These are phyloP conservation scores for Calvatia gigantea DNA, from an alignment of 768 basidiomycete genomes.

Conservation along the genomic window DNA sequence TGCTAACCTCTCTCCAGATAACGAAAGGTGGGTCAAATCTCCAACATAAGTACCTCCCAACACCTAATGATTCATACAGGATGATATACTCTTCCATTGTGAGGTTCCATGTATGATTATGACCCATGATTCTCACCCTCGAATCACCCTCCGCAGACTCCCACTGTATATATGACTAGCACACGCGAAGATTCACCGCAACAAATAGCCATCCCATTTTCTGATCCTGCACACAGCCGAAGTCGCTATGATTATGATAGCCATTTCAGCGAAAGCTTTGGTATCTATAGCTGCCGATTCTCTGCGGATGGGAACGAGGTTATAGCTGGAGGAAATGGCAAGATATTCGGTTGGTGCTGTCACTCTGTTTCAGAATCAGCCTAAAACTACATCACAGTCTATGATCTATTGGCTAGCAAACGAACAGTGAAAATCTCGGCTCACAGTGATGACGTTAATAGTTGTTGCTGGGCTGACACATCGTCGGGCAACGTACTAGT, in stretches of 20 bases:
- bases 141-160: conserved; percentile 41
- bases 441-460: conserved; percentile 90
- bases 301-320: conserved; percentile 96
- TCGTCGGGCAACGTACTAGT: conserved; percentile 91
- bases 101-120: conserved; percentile 18
- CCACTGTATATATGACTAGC: conserved; percentile 72
- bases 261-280: conserved; percentile 45
- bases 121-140: neutral
- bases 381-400: conserved; percentile 67
- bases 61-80: conserved; percentile 32
- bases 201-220: conserved; percentile 62
- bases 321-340: conserved; percentile 85
- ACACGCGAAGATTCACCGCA: conserved; percentile 57
- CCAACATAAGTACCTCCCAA: neutral
- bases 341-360: conserved; percentile 55
- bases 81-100: conserved; percentile 94
- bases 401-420: conserved; percentile 79
- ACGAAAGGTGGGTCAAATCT: conserved; percentile 58
- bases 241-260: conserved; percentile 28
- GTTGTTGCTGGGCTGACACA: conserved; percentile 94
- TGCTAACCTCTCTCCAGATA: conserved; percentile 85
- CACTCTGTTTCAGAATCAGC: neutral
- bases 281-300: conserved; percentile 94
- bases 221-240: conserved; percentile 40
- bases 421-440: conserved; percentile 85